These are phyloP conservation scores for Pleurotus cornucopiae DNA, from an alignment of 768 basidiomycete species.

Conservation along the genomic window DNA sequence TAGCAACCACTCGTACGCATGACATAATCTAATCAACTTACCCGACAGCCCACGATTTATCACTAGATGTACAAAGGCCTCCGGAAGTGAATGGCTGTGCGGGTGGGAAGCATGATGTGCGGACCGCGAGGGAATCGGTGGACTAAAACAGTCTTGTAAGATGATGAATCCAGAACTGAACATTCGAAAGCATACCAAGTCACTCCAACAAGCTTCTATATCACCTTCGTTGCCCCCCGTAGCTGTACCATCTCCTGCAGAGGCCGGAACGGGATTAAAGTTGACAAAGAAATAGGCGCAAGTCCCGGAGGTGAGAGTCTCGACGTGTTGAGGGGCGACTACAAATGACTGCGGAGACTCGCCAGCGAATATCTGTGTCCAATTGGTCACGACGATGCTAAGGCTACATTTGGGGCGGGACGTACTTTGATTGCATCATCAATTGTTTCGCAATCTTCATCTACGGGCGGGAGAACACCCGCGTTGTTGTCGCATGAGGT, in stretches of 20 bases:
- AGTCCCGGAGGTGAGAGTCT: constrained; percentile 7
- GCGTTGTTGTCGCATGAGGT: constrained; percentile 6
- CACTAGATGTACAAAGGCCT: constrained; percentile 2
- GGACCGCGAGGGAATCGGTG: background rate
- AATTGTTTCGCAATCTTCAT: constrained; percentile 5
- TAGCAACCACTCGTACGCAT: no score
- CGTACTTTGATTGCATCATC: background rate
- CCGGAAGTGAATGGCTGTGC: constrained; percentile 7
- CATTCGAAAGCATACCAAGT: background rate
- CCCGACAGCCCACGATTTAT: no score
- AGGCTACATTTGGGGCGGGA: background rate
- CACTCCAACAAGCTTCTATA: constrained; percentile 1
- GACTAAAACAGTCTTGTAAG: background rate
- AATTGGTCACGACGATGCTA: background rate
- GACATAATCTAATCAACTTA: no score
- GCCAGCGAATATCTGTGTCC: background rate
- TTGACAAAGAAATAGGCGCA: constrained; percentile 9
- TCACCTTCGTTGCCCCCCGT: background rate
- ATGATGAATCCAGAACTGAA: background rate
- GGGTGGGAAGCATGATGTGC: constrained; percentile 8
- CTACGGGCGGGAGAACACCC: constrained; percentile 6
- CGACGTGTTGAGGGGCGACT: constrained; percentile 1
- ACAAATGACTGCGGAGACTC: constrained; percentile 1
- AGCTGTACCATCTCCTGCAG: no score
- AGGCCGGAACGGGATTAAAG: no score